A percentile compares a stretch with the other conserved stretches of the same genome.
These are phyloP conservation scores for Lecanosticta acicola DNA, from an alignment of 2,329 filamentous ascomycete species.

Conservation along the genomic window DNA sequence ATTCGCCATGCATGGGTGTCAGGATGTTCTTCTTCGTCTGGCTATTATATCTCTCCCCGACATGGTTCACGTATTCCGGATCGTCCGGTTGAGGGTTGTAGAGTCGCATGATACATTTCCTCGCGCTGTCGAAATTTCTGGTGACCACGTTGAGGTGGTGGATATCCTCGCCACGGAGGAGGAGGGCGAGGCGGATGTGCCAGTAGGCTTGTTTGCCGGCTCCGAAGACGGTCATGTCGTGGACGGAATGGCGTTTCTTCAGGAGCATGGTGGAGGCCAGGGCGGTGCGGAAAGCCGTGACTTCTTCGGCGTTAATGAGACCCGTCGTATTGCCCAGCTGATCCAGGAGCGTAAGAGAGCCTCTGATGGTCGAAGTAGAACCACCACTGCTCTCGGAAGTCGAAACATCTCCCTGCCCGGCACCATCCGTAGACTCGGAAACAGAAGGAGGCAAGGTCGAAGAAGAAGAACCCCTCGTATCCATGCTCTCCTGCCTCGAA, in stretches of 20 bases:
- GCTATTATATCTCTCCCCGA: constrained; percentile 36
- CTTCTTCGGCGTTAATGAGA: constrained; percentile 60
- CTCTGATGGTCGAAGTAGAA: constrained; percentile 43
- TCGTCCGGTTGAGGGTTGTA: constrained; percentile 43
- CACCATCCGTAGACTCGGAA: constrained; percentile 22
- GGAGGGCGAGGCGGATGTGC: constrained; percentile 79
- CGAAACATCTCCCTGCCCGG: constrained; percentile 6
- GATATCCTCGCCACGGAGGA: constrained; percentile 64
- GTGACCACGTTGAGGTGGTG: constrained; percentile 80
- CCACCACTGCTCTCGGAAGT: constrained; percentile 12
- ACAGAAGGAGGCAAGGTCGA: constrained; percentile 17
- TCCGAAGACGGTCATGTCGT: constrained; percentile 77
- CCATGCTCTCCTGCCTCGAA: constrained; percentile 21
- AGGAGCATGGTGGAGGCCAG: constrained; percentile 59
- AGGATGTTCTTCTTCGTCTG: constrained; percentile 59
- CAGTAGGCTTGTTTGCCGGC: constrained; percentile 88
- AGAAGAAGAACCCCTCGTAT: constrained; percentile 26
- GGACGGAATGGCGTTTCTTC: constrained; percentile 60
- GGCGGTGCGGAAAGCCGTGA: constrained; percentile 65
- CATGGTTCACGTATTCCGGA: constrained; percentile 29
- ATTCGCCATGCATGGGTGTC: constrained; percentile 67
- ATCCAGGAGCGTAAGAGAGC: constrained; percentile 57
- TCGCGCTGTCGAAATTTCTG: constrained; percentile 58
- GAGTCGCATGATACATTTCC: constrained; percentile 49
- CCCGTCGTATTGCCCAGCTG: constrained; percentile 53